A percentile compares a stretch with the other conserved stretches of the same genome.
Evolutionary conservation across 148 eudicot species (phyloP).

Genomic region (Dianthus caryophyllus): DNA sequence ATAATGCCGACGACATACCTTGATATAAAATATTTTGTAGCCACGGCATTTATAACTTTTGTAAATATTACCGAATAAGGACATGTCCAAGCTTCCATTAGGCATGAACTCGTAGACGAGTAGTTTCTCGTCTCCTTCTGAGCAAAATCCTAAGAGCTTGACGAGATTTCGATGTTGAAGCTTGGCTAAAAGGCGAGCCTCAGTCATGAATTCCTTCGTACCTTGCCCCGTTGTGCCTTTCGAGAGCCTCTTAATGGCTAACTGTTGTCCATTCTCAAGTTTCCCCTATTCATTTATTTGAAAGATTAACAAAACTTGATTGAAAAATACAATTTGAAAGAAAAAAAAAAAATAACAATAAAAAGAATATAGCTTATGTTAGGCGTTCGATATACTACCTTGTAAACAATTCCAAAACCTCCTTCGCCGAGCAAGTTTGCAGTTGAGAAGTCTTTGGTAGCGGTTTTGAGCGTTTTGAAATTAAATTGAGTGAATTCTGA

Average conservation of each 20-base stretch:
- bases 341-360: no score
- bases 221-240: slow-evolving; percentile 3
- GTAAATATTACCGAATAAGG: slow-evolving; percentile 5
- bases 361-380: no score
- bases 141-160: slow-evolving; percentile 3
- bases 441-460: slow-evolving; percentile 15
- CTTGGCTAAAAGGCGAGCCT: slow-evolving; percentile 15
- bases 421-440: slow-evolving; percentile 28
- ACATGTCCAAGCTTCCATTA: background rate
- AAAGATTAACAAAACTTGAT: no score
- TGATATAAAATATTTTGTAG: no score
- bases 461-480: slow-evolving; percentile 14
- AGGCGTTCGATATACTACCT: no score
- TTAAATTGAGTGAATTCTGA: background rate
- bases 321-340: no score
- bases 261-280: slow-evolving; percentile 9
- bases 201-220: slow-evolving; percentile 17
- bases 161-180: slow-evolving; percentile 20
- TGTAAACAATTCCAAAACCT: slow-evolving; percentile 30
- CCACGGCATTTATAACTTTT: no score
- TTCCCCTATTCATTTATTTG: background rate
- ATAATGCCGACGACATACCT: no score
- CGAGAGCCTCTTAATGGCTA: slow-evolving; percentile 22
- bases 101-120: slow-evolving; percentile 8
- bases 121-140: slow-evolving; percentile 7